Evolutionary conservation across 306 rosid genomes (phyloP).

Genomic region (Quercus wislizeni): DNA sequence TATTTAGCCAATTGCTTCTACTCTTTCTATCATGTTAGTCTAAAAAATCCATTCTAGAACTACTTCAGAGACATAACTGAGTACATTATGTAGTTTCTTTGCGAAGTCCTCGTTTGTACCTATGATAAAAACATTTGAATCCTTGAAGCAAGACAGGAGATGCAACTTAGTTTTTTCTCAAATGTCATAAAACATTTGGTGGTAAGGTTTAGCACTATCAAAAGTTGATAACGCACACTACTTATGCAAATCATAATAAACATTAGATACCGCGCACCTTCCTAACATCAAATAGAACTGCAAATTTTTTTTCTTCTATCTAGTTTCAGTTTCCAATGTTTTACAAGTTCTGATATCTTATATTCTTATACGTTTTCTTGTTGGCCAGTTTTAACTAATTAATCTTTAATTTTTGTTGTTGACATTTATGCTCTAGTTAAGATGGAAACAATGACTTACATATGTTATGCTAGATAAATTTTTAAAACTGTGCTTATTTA

Average conservation of each 20-base stretch:
- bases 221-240: neutral
- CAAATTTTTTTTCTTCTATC: neutral
- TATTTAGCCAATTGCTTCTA: neutral
- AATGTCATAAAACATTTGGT: neutral
- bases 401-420: neutral
- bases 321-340: neutral
- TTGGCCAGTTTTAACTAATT: neutral
- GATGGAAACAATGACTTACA: neutral
- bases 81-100: neutral
- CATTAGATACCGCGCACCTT: neutral
- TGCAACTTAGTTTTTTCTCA: neutral
- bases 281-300: neutral
- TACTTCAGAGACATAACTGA: neutral
- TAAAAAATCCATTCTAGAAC: neutral
- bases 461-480: neutral
- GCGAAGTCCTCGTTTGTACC: neutral
- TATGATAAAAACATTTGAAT: neutral
- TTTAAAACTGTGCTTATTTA: neutral
- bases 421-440: neutral
- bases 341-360: neutral
- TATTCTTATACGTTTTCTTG: neutral
- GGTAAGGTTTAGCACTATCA: neutral
- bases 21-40: neutral
- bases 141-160: neutral
- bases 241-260: no score